A percentile compares a stretch with the other conserved stretches of the same genome.
Conservation (phyloP, 139 green algal species). For the Penium margaritaceum region DNA sequence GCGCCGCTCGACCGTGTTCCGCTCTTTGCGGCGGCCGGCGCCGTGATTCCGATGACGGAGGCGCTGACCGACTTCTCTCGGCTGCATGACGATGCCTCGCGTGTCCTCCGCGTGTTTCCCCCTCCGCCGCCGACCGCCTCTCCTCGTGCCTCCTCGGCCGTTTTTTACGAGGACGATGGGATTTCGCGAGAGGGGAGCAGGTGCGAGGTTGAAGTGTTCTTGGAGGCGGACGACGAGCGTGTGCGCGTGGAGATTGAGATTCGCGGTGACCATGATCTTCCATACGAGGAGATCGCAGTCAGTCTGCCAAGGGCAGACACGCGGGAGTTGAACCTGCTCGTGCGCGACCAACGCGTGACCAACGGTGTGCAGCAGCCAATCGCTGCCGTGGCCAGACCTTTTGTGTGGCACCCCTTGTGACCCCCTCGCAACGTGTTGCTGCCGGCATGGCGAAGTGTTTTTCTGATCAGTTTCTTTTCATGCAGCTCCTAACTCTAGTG, state of each 20-base stretch:
- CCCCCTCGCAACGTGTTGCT: too few species aligned
- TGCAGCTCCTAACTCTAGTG: too few species aligned
- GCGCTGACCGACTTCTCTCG: constrained; percentile 10
- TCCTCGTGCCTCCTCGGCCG: background rate
- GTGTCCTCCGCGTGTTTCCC: constrained; percentile 29
- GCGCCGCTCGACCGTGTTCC: constrained; percentile 28
- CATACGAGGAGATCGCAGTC: background rate
- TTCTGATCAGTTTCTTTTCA: too few species aligned
- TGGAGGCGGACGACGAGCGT: too few species aligned
- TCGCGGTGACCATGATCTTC: background rate
- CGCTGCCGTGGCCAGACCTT: too few species aligned
- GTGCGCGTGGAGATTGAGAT: background rate
- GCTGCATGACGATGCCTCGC: constrained; percentile 29
- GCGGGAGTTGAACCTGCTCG: background rate
- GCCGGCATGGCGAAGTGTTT: too few species aligned
- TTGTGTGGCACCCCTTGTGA: background rate
- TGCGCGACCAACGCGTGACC: background rate
- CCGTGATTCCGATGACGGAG: constrained; percentile 14
- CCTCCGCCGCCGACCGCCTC: background rate
- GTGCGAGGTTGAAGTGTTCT: background rate
- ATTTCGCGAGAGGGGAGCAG: background rate
- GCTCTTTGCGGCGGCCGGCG: constrained; percentile 29
- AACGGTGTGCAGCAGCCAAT: background rate
- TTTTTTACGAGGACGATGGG: constrained; percentile 7
- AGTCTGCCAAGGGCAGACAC: background rate